Conservation (phyloP, 2,329 filamentous ascomycete genomes). For the Penicillium freii region DNA sequence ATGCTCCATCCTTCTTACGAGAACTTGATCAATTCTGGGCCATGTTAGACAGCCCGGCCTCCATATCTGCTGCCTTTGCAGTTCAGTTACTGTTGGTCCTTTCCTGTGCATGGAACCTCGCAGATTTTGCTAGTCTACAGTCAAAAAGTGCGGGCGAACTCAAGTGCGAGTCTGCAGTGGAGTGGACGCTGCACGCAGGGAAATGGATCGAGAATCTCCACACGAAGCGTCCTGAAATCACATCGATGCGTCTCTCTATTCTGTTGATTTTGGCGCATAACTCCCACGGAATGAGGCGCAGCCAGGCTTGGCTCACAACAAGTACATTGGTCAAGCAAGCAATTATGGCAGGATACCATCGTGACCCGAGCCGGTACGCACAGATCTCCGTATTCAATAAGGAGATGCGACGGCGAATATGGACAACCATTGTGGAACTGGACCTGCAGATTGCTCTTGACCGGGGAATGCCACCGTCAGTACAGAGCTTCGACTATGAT, state of each 20-base stretch:
- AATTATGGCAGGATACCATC: constrained; percentile 54
- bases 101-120: constrained; percentile 40
- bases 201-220: constrained; percentile 78
- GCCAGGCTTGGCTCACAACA: constrained; percentile 53
- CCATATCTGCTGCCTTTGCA: constrained; percentile 33
- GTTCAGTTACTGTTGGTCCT: constrained; percentile 40
- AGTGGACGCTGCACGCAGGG: constrained; percentile 89
- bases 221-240: constrained; percentile 53
- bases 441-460: constrained; percentile 58
- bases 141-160: constrained; percentile 29
- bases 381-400: constrained; percentile 41
- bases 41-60: constrained; percentile 25
- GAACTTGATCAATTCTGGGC: constrained; percentile 40
- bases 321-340: constrained; percentile 54
- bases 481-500: constrained; percentile 49
- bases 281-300: constrained; percentile 52
- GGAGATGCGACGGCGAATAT: constrained; percentile 54
- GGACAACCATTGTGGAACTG: constrained; percentile 57
- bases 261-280: constrained; percentile 52
- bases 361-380: constrained; percentile 35
- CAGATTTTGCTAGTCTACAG: constrained; percentile 29
- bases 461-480: constrained; percentile 52
- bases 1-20: constrained; percentile 42
- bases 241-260: constrained; percentile 52
- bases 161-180: constrained; percentile 41